Base-by-base conservation (phyloP, 108 stramenopile genomes). In the Cylindrotheca fusiformis region DNA sequence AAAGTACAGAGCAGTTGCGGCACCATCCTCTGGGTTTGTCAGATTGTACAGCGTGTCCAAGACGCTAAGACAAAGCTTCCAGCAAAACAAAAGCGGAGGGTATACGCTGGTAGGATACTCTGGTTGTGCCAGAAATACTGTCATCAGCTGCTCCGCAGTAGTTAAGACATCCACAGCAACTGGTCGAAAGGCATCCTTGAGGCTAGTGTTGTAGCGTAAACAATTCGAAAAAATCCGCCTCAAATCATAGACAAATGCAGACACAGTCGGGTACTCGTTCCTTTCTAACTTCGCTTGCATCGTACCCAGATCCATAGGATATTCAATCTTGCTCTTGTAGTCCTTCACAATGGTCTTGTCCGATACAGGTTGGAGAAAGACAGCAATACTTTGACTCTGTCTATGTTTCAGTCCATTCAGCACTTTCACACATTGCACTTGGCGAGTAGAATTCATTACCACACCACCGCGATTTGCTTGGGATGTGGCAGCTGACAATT, bases 151-250 rank as follows among this genome's bases (percentile, higher is more conserved):
- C 63, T 93, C 92, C 0, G 80, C 64, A 0, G 74, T 69, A 18
- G 55, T 48, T 1, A 87, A 51, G 19, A 76, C 63, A 22, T 90
- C 77, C 2, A 61, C 69, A 6, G 88, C 88, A 18, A 88, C 53
- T 8, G 78, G 77, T 55, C 92, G 87, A 19, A 87, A 74, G 19
- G 72, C 69, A 52, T 90, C 86, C 26, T 76, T 60, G 26, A 78
- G 54, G 24, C 84, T 71, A 12, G 79, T 85, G 48, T 93, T 93
- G 85, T 77, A 93, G 48, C 83, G 83, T 17, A 93, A 69, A 61
- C 92, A 93, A 57, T 93, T 93, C 51, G 83, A 54, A 53, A 83
- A 87, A 4, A 93, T 82, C 29, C 88, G 61, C 33, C 92, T 74
- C 26, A 93, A 49, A 64, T 93, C 92, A 60, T 77, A 61, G 0